phyloP scores from a whole-genome alignment of 225 moss, liverwort and hornwort species.

The Ulota crispa region DNA sequence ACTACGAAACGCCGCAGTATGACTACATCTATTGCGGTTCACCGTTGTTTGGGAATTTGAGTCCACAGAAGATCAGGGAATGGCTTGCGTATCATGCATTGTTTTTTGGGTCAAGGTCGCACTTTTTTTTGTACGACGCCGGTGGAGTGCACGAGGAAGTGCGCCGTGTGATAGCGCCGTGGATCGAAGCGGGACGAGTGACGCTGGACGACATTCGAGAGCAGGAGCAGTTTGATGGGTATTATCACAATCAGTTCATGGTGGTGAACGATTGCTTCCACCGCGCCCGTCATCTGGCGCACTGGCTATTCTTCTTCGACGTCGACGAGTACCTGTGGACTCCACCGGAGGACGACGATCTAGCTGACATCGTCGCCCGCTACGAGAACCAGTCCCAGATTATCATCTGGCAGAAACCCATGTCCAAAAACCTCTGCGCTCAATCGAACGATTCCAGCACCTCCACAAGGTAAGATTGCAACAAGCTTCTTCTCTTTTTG shows the following conservation, averaged over 20 bases:
- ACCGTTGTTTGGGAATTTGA: slow-evolving; percentile 72
- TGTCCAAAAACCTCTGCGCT: slow-evolving; percentile 52
- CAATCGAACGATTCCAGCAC: slow-evolving; percentile 13
- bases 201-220: slow-evolving; percentile 68
- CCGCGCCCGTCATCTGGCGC: slow-evolving; percentile 59
- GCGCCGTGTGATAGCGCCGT: slow-evolving; percentile 60
- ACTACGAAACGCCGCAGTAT: slow-evolving; percentile 13
- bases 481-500: not conserved
- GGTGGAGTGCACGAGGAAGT: slow-evolving; percentile 76
- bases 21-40: slow-evolving; percentile 88
- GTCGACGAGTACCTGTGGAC: slow-evolving; percentile 83
- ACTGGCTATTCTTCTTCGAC: slow-evolving; percentile 88
- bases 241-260: slow-evolving; percentile 87
- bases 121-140: slow-evolving; percentile 79
- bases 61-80: slow-evolving; percentile 73
- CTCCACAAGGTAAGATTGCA: slow-evolving; percentile 9
- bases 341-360: slow-evolving; percentile 22
- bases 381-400: slow-evolving; percentile 52
- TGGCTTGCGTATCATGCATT: slow-evolving; percentile 78
- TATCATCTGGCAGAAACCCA: slow-evolving; percentile 67
- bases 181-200: slow-evolving; percentile 69
- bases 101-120: slow-evolving; percentile 65
- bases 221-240: slow-evolving; percentile 64
- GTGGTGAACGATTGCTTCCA: slow-evolving; percentile 84
- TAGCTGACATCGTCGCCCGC: slow-evolving; percentile 33